A percentile compares a stretch with the other conserved stretches of the same genome.
Conservation (phyloP, 2,329 filamentous ascomycete species). For the Sporothrix inflata region DNA sequence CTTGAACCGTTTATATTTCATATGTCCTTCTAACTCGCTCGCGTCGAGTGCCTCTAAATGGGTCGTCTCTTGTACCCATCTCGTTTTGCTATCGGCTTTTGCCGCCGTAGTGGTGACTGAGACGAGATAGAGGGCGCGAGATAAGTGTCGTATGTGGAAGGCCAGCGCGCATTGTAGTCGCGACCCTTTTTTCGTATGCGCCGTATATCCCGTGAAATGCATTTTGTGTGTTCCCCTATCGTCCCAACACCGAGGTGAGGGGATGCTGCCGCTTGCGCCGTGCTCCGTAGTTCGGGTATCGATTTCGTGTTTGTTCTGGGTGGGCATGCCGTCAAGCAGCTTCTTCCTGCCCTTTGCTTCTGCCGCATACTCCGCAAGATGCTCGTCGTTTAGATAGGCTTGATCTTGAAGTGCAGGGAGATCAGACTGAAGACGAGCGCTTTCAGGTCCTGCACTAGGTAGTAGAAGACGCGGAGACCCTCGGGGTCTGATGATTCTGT, state of each 20-base stretch:
- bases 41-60: neutral
- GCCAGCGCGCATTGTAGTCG: no score
- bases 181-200: neutral
- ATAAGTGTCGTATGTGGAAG: neutral
- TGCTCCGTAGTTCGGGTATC: constrained; percentile 26
- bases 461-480: constrained; percentile 96
- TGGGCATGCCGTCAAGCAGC: neutral
- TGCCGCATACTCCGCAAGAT: no score
- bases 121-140: neutral
- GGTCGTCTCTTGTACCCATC: neutral
- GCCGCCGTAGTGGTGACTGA: neutral
- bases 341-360: neutral
- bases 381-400: constrained; percentile 61
- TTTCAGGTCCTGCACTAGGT: constrained; percentile 95
- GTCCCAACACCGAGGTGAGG: no score
- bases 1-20: constrained; percentile 6
- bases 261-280: neutral
- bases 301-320: neutral
- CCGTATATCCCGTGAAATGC: neutral
- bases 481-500: constrained; percentile 95
- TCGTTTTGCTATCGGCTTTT: neutral
- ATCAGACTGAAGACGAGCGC: constrained; percentile 96
- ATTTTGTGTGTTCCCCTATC: neutral
- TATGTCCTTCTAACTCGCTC: neutral
- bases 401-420: constrained; percentile 95